Base-by-base conservation (phyloP, 2,329 filamentous ascomycete species). In the Nemania sp. region DNA sequence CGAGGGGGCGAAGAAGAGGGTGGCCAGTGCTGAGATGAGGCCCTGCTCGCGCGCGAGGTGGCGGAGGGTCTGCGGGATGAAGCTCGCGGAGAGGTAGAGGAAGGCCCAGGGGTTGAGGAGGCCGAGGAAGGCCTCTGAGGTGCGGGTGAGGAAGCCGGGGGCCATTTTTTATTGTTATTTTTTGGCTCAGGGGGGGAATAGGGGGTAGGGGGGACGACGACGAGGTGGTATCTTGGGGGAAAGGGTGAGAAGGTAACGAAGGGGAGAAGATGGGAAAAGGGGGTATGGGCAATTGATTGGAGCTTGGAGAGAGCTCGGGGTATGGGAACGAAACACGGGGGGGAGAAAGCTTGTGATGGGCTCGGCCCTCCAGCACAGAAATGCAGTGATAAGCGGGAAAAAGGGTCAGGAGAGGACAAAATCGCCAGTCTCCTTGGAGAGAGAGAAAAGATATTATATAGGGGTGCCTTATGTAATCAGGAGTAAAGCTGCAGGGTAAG, bases 21-120 rank as follows among this genome's bases (percentile, higher is more conserved):
- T 59, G 22, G 22, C 27, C 18, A 66, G 10, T 2, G 18, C 76
- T 62, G 67, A 38, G 63, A 79, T 77, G 54, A 82, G 73, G 53
- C 75, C 69, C 8, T 74, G 70, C 32, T 72, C 51, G 4, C 26
- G 71, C 53, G 86, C 15, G 38, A 89, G 80, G 13, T 76, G 69
- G 41, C 79, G 38, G 56, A 90, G 75, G 0, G 89, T 88, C 26
- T 72, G 64, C 0, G 88, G 86, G 18, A 91, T 79, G 77, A 83
- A 87, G 67, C 77, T 78, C 27, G 83, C 74, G 0, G 87, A 83
- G 20, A 82, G 70, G 60, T 72, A 70, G 73, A 92, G 81, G 75
- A 91, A 88, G 3, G 82, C 56, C 81, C 86, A 87, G 0, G 88
- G 87, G 63, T 78, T 73, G 18, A 85, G 43, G 57, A 88, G 78